These are phyloP conservation scores for Arabidopsis suecica DNA, from an alignment of 345 rosid species.

Conservation along the genomic window DNA sequence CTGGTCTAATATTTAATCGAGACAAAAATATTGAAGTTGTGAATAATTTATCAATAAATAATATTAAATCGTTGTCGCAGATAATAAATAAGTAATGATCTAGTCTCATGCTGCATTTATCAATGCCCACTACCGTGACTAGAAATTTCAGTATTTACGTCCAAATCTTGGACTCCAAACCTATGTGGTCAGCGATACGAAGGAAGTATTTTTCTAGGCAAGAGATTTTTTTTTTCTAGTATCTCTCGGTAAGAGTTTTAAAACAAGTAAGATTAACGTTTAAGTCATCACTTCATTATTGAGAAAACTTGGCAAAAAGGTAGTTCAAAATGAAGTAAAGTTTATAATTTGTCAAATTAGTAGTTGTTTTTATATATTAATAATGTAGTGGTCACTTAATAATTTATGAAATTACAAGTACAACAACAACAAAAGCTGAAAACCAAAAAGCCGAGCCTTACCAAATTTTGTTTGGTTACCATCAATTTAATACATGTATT, in stretches of 20 bases:
- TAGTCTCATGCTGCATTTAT: conserved; percentile 12
- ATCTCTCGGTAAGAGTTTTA: too few species aligned
- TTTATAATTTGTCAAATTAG: too few species aligned
- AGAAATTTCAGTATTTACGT: not conserved
- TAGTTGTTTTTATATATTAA: too few species aligned
- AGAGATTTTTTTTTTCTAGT: too few species aligned
- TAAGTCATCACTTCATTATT: too few species aligned
- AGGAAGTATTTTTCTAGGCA: too few species aligned
- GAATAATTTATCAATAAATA: not conserved
- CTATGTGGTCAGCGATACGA: not conserved
- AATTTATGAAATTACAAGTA: too few species aligned
- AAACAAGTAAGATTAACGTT: too few species aligned
- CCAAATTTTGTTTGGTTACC: not conserved
- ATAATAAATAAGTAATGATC: not conserved
- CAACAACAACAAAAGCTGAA: not conserved
- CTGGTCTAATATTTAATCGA: not conserved
- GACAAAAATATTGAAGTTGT: not conserved
- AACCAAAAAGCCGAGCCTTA: not conserved
- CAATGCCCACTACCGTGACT: conserved; percentile 28
- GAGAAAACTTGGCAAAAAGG: too few species aligned
- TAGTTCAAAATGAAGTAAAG: too few species aligned
- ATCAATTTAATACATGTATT: not conserved
- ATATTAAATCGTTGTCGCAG: not conserved
- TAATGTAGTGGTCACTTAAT: too few species aligned
- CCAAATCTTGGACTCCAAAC: not conserved